Percentiles rank a stretch among this genome's conserved stretches.
These are phyloP conservation scores for Pseudogymnoascus destructans DNA, from an alignment of 2,329 filamentous ascomycete species.

Conservation along the genomic window DNA sequence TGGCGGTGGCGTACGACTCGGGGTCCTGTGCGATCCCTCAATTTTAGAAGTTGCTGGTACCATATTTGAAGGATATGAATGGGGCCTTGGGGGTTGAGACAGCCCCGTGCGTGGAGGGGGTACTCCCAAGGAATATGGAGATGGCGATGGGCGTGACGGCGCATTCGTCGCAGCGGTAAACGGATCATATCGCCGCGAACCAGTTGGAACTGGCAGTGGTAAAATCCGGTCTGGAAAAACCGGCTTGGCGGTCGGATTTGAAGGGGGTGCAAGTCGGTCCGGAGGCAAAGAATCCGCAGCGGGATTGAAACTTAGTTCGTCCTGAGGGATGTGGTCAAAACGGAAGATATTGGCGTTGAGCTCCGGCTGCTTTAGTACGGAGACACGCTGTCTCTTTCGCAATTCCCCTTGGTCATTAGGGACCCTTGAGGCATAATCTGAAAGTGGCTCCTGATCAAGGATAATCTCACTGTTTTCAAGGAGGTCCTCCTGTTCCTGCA, in stretches of 20 bases:
- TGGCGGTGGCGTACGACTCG: not conserved
- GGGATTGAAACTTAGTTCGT: not conserved
- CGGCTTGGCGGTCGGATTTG: not conserved
- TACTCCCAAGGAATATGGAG: not conserved
- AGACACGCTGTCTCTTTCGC: not conserved
- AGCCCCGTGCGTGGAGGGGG: not conserved
- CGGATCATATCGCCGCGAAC: not conserved
- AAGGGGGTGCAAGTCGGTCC: not conserved
- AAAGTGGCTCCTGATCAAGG: not conserved
- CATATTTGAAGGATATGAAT: not conserved
- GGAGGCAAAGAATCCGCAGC: not conserved
- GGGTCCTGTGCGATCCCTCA: not conserved
- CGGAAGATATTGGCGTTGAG: not conserved
- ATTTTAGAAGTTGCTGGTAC: not conserved
- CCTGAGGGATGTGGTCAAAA: not conserved
- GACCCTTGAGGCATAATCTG: not conserved
- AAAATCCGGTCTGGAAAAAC: not conserved
- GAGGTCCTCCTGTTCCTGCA: not conserved
- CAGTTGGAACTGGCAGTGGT: not conserved
- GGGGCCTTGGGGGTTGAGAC: not conserved
- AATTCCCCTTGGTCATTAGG: not conserved
- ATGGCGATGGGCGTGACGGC: not conserved
- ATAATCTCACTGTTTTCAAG: not conserved
- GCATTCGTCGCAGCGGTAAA: too few relatives aligned
- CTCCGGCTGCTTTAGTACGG: not conserved